These are phyloP conservation scores for Cutaneotrichosporon sp. DNA, from an alignment of 1,284 basidiomycete genomes.

Conservation along the genomic window DNA sequence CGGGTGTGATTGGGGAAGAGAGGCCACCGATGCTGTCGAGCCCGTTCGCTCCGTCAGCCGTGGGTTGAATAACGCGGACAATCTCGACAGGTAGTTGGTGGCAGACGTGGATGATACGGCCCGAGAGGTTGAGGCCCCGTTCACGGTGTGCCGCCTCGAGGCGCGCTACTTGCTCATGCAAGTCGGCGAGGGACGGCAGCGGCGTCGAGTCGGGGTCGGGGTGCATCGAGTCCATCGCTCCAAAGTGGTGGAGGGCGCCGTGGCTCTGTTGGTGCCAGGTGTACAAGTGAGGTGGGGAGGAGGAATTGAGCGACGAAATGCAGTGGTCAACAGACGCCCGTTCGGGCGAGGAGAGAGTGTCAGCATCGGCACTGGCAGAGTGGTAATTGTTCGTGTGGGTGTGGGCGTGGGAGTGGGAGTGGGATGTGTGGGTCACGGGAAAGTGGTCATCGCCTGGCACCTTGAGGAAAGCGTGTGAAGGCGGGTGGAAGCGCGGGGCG, in stretches of 20 bases:
- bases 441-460: neutral
- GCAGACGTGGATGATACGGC: conserved; percentile 81
- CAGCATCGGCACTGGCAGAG: neutral
- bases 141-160: conserved; percentile 70
- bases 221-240: conserved; percentile 28
- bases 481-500: neutral
- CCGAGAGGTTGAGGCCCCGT: conserved; percentile 70
- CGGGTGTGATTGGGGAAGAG: conserved; percentile 48
- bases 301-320: neutral
- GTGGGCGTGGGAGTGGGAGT: neutral
- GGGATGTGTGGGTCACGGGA: neutral
- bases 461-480: neutral
- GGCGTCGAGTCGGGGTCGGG: conserved; percentile 49
- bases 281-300: neutral
- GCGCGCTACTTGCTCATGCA: conserved; percentile 54
- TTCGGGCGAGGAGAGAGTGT: neutral
- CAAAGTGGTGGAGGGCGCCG: conserved; percentile 5
- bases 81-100: conserved; percentile 54
- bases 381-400: neutral
- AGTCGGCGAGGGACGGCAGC: conserved; percentile 47
- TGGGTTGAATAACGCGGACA: conserved; percentile 32
- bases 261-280: neutral
- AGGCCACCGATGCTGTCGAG: conserved; percentile 22
- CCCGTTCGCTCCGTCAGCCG: conserved; percentile 21
- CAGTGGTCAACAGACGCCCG: neutral